A percentile compares a stretch with the other conserved stretches of the same genome.
Evolutionary conservation across 805 yeast genomes (phyloP).

Genomic region (Ogataea parapolymorpha): DNA sequence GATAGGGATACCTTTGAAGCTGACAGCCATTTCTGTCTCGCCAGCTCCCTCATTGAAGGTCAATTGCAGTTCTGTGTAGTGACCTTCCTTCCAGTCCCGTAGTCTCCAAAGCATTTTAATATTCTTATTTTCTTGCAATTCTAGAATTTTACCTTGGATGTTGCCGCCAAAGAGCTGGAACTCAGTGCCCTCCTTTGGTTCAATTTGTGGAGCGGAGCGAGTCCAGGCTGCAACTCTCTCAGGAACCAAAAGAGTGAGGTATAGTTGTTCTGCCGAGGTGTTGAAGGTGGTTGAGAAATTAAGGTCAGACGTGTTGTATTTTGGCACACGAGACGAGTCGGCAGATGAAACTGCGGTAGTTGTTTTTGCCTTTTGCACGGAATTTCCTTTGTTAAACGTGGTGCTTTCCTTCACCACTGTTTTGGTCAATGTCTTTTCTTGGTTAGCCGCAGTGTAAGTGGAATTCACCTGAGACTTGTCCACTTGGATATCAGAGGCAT

Average conservation of each 20-base stretch:
- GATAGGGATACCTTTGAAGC: conserved; percentile 85
- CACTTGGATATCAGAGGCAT: conserved; percentile 87
- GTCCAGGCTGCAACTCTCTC: conserved; percentile 89
- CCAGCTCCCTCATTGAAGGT: conserved; percentile 72
- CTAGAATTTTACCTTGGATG: conserved; percentile 65
- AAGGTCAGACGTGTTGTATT: conserved; percentile 77
- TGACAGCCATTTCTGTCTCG: conserved; percentile 77
- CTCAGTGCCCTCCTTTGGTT: conserved; percentile 55
- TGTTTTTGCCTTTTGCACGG: conserved; percentile 6
- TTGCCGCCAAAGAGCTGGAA: conserved; percentile 86
- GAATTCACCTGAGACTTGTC: conserved; percentile 64
- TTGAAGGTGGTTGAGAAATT: conserved; percentile 77
- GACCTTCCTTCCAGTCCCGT: conserved; percentile 83
- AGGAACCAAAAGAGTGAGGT: conserved; percentile 70
- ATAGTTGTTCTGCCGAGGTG: conserved; percentile 85
- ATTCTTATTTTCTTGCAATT: conserved; percentile 53
- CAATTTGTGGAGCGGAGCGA: conserved; percentile 62
- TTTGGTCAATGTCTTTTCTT: conserved; percentile 30
- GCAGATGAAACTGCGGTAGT: neutral
- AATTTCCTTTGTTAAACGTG: conserved; percentile 22
- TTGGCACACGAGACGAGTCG: conserved; percentile 38
- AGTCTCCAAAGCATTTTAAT: conserved; percentile 85
- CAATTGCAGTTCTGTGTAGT: conserved; percentile 66
- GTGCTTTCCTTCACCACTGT: conserved; percentile 30
- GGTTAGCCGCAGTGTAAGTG: conserved; percentile 50